Evolutionary conservation across 164 flowering plant genomes (phyloP).

Genomic region (Saururus chinensis): DNA sequence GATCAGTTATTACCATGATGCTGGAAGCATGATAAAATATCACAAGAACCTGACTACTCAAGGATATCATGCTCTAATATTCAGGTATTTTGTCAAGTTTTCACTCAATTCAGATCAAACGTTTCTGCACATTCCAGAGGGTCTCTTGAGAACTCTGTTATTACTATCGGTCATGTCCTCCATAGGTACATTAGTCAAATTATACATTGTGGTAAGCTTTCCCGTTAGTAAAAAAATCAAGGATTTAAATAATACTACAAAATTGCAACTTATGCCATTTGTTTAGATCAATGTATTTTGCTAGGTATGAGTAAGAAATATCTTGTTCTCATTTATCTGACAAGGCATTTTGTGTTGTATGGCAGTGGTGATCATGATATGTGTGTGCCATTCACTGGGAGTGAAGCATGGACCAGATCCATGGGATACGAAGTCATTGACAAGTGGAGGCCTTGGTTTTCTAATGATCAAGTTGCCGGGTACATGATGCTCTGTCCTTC

Average conservation of each 20-base stretch:
- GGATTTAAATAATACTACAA: too few relatives aligned
- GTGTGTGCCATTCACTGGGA: slow-evolving; percentile 93
- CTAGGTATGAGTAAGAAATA: too few relatives aligned
- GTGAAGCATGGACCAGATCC: slow-evolving; percentile 87
- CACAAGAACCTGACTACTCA: slow-evolving; percentile 70
- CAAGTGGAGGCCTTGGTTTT: slow-evolving; percentile 85
- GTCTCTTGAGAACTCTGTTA: too few relatives aligned
- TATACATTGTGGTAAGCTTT: too few relatives aligned
- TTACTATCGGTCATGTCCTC: too few relatives aligned
- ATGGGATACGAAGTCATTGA: slow-evolving; percentile 60
- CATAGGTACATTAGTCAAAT: too few relatives aligned
- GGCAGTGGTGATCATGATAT: slow-evolving; percentile 96
- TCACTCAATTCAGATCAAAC: neutral
- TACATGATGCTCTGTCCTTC: slow-evolving; percentile 16
- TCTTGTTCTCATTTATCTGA: too few relatives aligned
- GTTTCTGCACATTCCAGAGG: neutral
- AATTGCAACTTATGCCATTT: too few relatives aligned
- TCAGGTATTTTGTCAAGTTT: slow-evolving; percentile 33
- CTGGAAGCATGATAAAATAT: slow-evolving; percentile 87
- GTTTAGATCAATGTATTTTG: too few relatives aligned
- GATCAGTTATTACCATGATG: slow-evolving; percentile 43
- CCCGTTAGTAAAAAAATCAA: too few relatives aligned
- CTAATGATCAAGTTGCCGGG: slow-evolving; percentile 76
- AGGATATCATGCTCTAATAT: slow-evolving; percentile 80
- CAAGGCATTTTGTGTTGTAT: neutral